Conservation (phyloP, 306 rosid species). For the Citrullus amarus region DNA sequence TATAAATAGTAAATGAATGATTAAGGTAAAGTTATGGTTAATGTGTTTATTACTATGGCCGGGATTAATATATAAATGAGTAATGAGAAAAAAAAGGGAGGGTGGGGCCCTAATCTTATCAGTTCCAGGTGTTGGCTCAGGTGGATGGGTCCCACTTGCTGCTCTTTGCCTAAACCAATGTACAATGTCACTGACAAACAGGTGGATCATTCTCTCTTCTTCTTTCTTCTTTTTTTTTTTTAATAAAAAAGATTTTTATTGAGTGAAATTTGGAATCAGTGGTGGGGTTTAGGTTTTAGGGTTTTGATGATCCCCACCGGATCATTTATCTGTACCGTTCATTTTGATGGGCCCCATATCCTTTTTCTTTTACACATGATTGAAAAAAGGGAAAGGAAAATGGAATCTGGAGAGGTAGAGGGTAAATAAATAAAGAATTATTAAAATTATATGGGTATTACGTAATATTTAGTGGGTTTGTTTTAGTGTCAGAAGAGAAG, state of each 20-base stretch:
- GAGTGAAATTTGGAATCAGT: background rate
- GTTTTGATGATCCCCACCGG: slow-evolving; percentile 1
- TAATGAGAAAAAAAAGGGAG: background rate
- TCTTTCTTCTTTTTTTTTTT: slow-evolving; percentile 4
- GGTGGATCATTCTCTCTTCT: slow-evolving; percentile 91
- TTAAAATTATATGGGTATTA: no score
- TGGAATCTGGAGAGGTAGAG: background rate
- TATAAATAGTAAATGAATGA: slow-evolving; percentile 36
- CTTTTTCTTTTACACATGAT: background rate
- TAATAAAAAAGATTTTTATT: no score
- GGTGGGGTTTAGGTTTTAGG: background rate
- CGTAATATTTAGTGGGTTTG: background rate
- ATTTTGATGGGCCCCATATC: background rate
- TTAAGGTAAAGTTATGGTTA: slow-evolving; percentile 27
- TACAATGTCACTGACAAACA: slow-evolving; percentile 94
- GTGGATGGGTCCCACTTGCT: slow-evolving; percentile 56
- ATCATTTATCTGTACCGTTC: slow-evolving; percentile 7
- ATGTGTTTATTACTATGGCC: background rate
- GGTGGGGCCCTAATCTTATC: slow-evolving; percentile 69
- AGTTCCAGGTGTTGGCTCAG: slow-evolving; percentile 91
- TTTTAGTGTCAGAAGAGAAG: background rate
- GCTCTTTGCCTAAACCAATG: slow-evolving; percentile 68
- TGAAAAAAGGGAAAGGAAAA: background rate
- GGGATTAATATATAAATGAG: slow-evolving; percentile 1
- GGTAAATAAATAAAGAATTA: no score